Percentiles rank a stretch among this genome's conserved stretches.
Conservation (phyloP, 495 filamentous ascomycete species). For the Staphylotrichum longicolle region DNA sequence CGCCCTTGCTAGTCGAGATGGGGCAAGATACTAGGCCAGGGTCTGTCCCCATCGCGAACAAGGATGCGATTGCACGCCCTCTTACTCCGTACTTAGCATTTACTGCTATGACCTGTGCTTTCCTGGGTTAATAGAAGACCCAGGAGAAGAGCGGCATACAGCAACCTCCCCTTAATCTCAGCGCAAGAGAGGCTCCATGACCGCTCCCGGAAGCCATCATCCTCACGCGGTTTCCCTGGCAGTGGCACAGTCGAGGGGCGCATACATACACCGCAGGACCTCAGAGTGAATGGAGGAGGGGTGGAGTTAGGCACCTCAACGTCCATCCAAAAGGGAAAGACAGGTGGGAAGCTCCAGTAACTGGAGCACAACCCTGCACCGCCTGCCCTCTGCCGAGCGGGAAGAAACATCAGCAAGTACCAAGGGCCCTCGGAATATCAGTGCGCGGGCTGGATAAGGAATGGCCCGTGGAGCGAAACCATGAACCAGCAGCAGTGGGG, state of each 20-base stretch:
- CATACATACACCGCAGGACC: too few relatives aligned
- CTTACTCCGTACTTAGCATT: constrained; percentile 17
- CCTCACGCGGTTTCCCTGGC: not conserved
- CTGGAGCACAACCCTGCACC: not conserved
- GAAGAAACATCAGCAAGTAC: constrained; percentile 23
- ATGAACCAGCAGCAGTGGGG: constrained; percentile 14
- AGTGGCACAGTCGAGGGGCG: too few relatives aligned
- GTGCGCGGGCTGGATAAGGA: constrained; percentile 21
- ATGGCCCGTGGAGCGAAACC: constrained; percentile 19
- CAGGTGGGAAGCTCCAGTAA: not conserved
- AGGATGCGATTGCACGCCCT: constrained; percentile 19
- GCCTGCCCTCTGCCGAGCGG: constrained; percentile 26
- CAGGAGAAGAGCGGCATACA: not conserved
- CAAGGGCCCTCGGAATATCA: constrained; percentile 17
- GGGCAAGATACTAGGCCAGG: constrained; percentile 25
- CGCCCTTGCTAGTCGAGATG: constrained; percentile 34
- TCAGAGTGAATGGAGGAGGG: not conserved
- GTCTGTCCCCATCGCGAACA: constrained; percentile 18
- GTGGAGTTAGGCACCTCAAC: constrained; percentile 5
- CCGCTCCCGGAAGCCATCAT: not conserved
- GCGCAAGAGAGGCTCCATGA: not conserved
- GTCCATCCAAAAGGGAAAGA: not conserved
- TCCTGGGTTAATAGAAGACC: not conserved
- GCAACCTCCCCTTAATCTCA: constrained; percentile 10
- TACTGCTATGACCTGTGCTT: constrained; percentile 26